These are phyloP conservation scores for Silene coronaria DNA, from an alignment of 179 eudicot genomes.

Conservation along the genomic window DNA sequence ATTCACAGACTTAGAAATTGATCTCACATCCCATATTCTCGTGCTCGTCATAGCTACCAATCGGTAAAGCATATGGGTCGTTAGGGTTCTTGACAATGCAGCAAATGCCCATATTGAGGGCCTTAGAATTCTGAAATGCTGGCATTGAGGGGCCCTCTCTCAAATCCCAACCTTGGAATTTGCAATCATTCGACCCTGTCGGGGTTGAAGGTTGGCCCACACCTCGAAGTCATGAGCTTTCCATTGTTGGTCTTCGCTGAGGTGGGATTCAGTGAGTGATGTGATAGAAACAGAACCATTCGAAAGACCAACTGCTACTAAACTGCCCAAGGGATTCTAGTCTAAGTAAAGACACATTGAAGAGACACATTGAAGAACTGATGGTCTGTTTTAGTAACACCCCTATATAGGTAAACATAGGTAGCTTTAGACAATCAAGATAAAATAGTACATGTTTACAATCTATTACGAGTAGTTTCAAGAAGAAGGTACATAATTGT, in stretches of 20 bases:
- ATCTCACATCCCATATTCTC: conserved; percentile 84
- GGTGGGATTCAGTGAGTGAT: conserved; percentile 52
- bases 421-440: not conserved
- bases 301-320: conserved; percentile 68
- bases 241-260: conserved; percentile 53
- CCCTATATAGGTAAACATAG: conserved; percentile 35
- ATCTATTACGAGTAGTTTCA: not conserved
- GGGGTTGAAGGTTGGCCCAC: conserved; percentile 82
- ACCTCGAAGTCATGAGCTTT: conserved; percentile 91
- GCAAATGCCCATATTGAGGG: conserved; percentile 77
- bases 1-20: conserved; percentile 56
- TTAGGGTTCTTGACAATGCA: conserved; percentile 73
- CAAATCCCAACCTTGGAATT: conserved; percentile 78
- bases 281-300: conserved; percentile 74
- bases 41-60: conserved; percentile 84
- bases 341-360: conserved; percentile 88
- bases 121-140: conserved; percentile 69
- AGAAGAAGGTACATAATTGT: not conserved
- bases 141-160: conserved; percentile 43
- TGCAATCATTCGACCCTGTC: conserved; percentile 95
- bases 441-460: not conserved
- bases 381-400: conserved; percentile 43
- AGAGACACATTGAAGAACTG: conserved; percentile 91
- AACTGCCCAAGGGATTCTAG: conserved; percentile 69
- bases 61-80: conserved; percentile 52